phyloP scores from a whole-genome alignment of 2,329 filamentous ascomycete genomes.

The Sporothrix pallida region DNA sequence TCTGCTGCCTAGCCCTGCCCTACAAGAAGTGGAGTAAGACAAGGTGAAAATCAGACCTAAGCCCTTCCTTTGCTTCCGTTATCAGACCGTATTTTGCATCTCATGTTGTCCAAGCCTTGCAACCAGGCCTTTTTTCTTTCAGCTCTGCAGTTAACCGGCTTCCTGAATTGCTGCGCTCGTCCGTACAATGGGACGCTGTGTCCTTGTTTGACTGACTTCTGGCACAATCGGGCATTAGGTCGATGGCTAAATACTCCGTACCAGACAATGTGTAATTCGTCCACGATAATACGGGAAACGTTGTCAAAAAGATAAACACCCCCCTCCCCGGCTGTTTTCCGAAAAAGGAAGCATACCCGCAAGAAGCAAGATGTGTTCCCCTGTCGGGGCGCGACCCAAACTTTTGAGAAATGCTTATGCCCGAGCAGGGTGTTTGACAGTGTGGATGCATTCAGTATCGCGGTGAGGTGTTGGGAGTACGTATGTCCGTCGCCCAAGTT shows the following conservation, averaged over 20 bases:
- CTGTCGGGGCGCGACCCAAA: not conserved
- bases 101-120: not conserved
- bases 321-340: slow-evolving; percentile 13
- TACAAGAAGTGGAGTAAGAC: not conserved
- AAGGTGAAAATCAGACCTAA: not conserved
- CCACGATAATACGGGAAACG: too few relatives aligned
- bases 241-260: not conserved
- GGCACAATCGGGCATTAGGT: not conserved
- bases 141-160: not conserved
- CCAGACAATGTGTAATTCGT: not conserved
- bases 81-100: slow-evolving; percentile 14
- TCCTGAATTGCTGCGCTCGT: not conserved
- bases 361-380: not conserved
- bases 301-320: not conserved
- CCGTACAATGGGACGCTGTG: not conserved
- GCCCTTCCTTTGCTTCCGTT: not conserved
- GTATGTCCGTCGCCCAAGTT: not conserved
- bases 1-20: slow-evolving; percentile 25
- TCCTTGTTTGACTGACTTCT: not conserved
- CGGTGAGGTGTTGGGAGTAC: not conserved
- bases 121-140: not conserved
- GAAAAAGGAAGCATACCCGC: slow-evolving; percentile 15
- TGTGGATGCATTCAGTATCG: not conserved
- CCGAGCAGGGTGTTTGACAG: not conserved
- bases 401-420: slow-evolving; percentile 15